phyloP scores from a whole-genome alignment of 2,329 filamentous ascomycete species.

The Hirsutella minnesotensis region DNA sequence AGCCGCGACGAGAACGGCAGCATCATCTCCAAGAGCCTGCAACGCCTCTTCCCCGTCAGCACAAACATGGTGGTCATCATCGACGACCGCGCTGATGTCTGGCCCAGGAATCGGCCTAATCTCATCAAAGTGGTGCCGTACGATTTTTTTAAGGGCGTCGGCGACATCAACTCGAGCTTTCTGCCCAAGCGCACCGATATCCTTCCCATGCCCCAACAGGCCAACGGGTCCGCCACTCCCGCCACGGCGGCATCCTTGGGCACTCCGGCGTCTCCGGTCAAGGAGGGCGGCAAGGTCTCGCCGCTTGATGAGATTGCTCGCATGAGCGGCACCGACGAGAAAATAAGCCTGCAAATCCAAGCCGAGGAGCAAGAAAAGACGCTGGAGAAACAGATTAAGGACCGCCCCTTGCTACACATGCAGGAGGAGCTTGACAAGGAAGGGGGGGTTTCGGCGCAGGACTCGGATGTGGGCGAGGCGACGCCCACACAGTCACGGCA shows the following conservation, averaged over 20 bases:
- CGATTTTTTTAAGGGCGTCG: slow-evolving; percentile 96
- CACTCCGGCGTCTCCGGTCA: slow-evolving; percentile 5
- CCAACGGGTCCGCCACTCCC: slow-evolving; percentile 9
- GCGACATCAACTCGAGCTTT: slow-evolving; percentile 97
- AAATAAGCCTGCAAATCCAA: slow-evolving; percentile 59
- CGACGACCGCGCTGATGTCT: slow-evolving; percentile 92
- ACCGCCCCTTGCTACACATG: slow-evolving; percentile 80
- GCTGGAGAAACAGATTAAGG: slow-evolving; percentile 78
- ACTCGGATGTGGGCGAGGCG: slow-evolving; percentile 12
- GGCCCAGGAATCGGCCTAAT: slow-evolving; percentile 81
- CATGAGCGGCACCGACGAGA: slow-evolving; percentile 62
- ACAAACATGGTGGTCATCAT: slow-evolving; percentile 99
- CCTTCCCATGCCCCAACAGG: slow-evolving; percentile 17
- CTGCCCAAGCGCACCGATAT: slow-evolving; percentile 64
- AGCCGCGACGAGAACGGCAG: slow-evolving; percentile 96
- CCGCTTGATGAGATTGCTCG: slow-evolving; percentile 65
- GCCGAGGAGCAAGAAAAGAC: slow-evolving; percentile 76
- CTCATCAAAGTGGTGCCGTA: slow-evolving; percentile 91
- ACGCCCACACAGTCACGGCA: slow-evolving; percentile 40
- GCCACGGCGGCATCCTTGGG: neutral
- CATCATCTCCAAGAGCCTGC: slow-evolving; percentile 79
- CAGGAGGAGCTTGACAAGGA: slow-evolving; percentile 85
- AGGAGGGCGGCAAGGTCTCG: slow-evolving; percentile 22
- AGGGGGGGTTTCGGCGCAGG: slow-evolving; percentile 29
- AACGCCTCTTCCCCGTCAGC: slow-evolving; percentile 86